Base-by-base conservation (phyloP, 2,329 filamentous ascomycete genomes). In the Exophiala spinifera region DNA sequence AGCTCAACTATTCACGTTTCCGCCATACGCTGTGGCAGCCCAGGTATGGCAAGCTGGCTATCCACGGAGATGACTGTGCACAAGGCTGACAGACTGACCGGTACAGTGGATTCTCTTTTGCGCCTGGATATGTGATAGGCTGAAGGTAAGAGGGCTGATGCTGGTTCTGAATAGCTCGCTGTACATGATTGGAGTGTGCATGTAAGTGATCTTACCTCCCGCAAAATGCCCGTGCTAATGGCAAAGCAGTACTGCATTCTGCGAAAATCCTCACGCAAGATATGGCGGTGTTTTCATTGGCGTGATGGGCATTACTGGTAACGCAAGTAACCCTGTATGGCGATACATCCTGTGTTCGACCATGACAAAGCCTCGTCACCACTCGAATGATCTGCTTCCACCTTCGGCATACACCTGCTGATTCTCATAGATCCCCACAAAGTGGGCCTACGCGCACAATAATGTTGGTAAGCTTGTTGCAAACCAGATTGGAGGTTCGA, bases 391-490 rank as follows among this genome's bases (percentile, higher is more conserved):
- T 25, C 23, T 25, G 23, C 23, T 25, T 7, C 8, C 28, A 31
- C 28, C 7, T 6, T 31, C 6, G 28, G 28, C 11, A 31, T 3
- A 31, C 10, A 11, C 28, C 28, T 31, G 28, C 28, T 31, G 28
- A 31, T 10, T 31, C 10, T 8, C 28, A 6, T 31, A 31, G 28
- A 31, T 31, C 3, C 89, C 90, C 0, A 77, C 83, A 1, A 76
- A 82, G 44, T 83, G 94, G 75, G 80, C 87, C 0, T 92, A 89
- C 72, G 88, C 91, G 73, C 87, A 88, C 43, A 94, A 91, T 72
- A 95, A 94, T 71, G 86, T 94, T 65, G 83, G 49, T 54, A 33
- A 33, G 54, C 40, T n/a, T 11, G 13, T 37, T 25, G 23, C 19
- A 14, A n/a, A 31, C 11, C 23, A 15, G 25, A 4, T 33, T 34